Evolutionary conservation across 768 basidiomycete genomes (phyloP), one percentile per base, ranked within the genome.

Genomic region (Stropharia rugosoannulata): DNA sequence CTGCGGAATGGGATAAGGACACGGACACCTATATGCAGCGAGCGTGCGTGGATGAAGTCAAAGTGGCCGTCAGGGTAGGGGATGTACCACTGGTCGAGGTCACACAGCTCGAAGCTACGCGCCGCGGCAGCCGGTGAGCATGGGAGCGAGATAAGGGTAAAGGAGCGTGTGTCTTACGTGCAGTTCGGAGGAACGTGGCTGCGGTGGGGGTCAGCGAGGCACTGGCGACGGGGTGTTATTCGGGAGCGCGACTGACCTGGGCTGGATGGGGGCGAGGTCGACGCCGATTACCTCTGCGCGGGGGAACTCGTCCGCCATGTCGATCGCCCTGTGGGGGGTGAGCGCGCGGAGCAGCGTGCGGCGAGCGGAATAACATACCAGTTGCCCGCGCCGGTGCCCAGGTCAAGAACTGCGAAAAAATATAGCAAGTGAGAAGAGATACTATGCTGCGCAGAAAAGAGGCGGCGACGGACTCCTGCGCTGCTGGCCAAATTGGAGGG

Each of bases 281-380:
- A 87, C 74, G 19, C 86, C 87, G 66, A 84, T 78, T 58, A 89
- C 83, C 60, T 87, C 83, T 56, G 77, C 84, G 47, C 75, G 66
- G 42, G 83, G 84, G 67, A 89, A 89, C 68, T 86, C 85, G 61
- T 88, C 85, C 47, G 87, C 87, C 71, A 89, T 80, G 67, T 84
- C 83, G 59, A 88, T 82, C 22, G 87, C 84, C 87, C 86, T 88
- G 62, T 46, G 49, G 39, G 19, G 45, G 35, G 35, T 49, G 42
- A 27, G 40, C 50, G 41, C 35, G 49, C 56, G 52, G 56, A 36
- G 9, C 37, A 27, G 54, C 25, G 43, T 47, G 43, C 38, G 48
- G 39, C 55, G 25, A 36, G 39, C 44, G 57, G 49, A 22, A 55
- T 11, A 7, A 51, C 73, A 57, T 56, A 86, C 86, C 87, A 89